A percentile compares a stretch with the other conserved stretches of the same genome.
Conservation (phyloP, 768 basidiomycete species). For the Chalciporus piperatus region DNA sequence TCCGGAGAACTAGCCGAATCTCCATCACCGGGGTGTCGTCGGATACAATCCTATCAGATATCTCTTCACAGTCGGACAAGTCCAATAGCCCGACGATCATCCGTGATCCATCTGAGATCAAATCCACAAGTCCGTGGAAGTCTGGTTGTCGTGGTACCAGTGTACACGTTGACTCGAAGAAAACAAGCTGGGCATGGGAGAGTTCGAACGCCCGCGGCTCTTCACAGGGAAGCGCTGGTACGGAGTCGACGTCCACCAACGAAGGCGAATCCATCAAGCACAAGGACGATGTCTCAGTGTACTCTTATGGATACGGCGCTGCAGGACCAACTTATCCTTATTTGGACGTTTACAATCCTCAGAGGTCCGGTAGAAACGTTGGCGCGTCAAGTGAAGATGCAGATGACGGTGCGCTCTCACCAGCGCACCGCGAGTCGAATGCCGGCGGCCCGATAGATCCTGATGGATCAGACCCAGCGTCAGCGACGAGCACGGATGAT, state of each 20-base stretch:
- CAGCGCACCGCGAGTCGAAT: not conserved
- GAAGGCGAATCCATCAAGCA: slow-evolving; percentile 15
- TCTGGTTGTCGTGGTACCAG: slow-evolving; percentile 18
- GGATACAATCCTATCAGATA: slow-evolving; percentile 5
- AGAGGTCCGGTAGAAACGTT: not conserved
- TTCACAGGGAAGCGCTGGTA: slow-evolving; percentile 4
- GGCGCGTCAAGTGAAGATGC: slow-evolving; percentile 6
- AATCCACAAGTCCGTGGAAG: slow-evolving; percentile 9
- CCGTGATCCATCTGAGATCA: slow-evolving; percentile 22
- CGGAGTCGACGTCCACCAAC: slow-evolving; percentile 3
- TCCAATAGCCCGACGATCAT: not conserved
- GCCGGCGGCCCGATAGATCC: not conserved
- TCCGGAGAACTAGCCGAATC: slow-evolving; percentile 24
- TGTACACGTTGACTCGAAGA: slow-evolving; percentile 7
- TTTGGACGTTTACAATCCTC: slow-evolving; percentile 31
- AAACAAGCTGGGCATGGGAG: slow-evolving; percentile 9
- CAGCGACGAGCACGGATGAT: slow-evolving; percentile 1
- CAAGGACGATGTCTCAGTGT: slow-evolving; percentile 8
- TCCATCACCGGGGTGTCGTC: slow-evolving; percentile 6
- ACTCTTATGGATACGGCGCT: slow-evolving; percentile 30
- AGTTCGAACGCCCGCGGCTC: not conserved
- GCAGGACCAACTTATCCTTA: slow-evolving; percentile 28
- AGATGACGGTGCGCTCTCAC: slow-evolving; percentile 1
- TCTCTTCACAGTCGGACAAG: slow-evolving; percentile 4
- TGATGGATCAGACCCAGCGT: slow-evolving; percentile 3